A percentile compares a stretch with the other conserved stretches of the same genome.
Conservation (phyloP, 129 eudicot genomes). For the Tanacetum coccineum region DNA sequence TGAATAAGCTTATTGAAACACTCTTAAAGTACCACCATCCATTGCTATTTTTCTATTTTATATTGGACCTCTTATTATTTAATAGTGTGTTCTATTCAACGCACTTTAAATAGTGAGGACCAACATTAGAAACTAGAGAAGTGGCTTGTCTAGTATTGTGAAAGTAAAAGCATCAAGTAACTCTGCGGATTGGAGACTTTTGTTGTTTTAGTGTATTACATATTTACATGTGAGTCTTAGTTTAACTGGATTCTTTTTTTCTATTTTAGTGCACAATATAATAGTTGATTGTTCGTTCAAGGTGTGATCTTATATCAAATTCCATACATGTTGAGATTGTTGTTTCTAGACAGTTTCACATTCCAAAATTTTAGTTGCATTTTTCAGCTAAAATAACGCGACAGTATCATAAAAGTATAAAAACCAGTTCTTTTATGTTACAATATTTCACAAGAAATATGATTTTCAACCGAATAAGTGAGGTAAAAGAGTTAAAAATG, state of each 20-base stretch:
- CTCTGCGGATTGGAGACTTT: conserved; percentile 2
- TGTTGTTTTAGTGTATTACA: neutral
- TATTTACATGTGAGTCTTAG: conserved; percentile 4
- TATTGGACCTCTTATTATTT: neutral
- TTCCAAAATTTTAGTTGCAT: conserved; percentile 9
- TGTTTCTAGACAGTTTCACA: neutral
- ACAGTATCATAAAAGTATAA: neutral
- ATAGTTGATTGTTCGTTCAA: neutral
- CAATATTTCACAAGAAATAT: neutral
- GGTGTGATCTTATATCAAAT: conserved; percentile 4
- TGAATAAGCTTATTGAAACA: neutral
- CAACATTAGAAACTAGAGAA: neutral
- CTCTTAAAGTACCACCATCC: neutral
- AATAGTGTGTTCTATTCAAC: too few relatives aligned
- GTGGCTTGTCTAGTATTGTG: neutral
- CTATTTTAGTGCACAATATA: too few relatives aligned
- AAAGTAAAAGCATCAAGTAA: neutral
- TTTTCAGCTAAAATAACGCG: conserved; percentile 8
- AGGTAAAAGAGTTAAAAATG: conserved; percentile 5
- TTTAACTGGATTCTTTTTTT: conserved; percentile 1
- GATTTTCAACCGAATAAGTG: neutral
- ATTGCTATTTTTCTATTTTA: neutral
- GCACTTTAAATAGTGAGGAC: neutral
- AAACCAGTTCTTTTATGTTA: neutral
- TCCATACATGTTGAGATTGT: conserved; percentile 8